Evolutionary conservation across 2,329 filamentous ascomycete species (phyloP), one percentile per base, ranked within the genome.

Genomic region (Penicillium sp.): DNA sequence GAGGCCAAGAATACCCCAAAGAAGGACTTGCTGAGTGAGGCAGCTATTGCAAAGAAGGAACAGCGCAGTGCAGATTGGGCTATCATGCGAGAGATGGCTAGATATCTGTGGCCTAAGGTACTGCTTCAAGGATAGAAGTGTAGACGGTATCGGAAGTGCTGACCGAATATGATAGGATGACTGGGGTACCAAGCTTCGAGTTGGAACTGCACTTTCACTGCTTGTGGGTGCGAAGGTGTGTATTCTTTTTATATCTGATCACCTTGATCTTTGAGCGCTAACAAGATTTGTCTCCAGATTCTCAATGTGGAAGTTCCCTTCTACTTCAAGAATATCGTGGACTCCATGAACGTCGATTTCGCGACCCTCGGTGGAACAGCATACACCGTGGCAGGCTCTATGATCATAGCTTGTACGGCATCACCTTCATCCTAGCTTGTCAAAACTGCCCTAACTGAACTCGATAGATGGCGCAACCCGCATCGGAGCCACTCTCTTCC

Each of bases 261-360:
- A 10, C 17, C 10, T 35, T 10, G 22, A 2, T 4, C 12, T 9
- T 19, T 49, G 24, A 92, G 93, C 62, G 92, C 93, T 75, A 99
- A 99, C 84, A 88, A 88, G 70, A 74, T 73, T 64, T 53, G n/a
- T 15, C 38, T 33, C 51, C 28, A 70, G 85, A 77, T 96, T 53
- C 83, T 99, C 73, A 99, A 98, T 77, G 95, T 99, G 17, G 93
- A 99, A 81, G 92, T 99, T 51, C 95, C 95, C 0, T 99, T 99
- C 76, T 99, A 97, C 83, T 99, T 99, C 83, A 98, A 98, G 83
- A 93, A 83, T 78, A 98, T 99, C 67, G 92, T 99, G 45, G 96
- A 99, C 78, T 89, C 92, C 22, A 97, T 99, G 92, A 99, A 99
- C 76, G 86, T 99, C 69, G 95, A 99, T 77, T 89, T 97, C 75